These are phyloP conservation scores for Mortierella sp. DNA, from an alignment of 371 early-diverging fungal genomes.

Conservation along the genomic window DNA sequence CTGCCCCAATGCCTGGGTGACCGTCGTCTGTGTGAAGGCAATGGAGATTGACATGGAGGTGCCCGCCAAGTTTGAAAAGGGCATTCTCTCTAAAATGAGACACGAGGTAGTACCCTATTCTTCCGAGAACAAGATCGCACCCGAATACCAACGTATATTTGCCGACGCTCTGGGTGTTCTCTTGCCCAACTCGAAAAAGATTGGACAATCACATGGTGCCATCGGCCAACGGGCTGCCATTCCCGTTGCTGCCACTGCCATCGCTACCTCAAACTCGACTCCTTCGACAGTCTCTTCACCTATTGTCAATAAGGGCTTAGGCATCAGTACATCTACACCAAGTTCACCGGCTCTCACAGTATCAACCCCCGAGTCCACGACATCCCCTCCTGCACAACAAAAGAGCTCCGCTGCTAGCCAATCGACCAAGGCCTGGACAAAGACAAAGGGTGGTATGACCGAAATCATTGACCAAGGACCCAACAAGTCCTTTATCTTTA, in stretches of 20 bases:
- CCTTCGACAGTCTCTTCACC: background rate
- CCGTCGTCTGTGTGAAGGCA: slow-evolving; percentile 38
- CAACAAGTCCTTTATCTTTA: slow-evolving; percentile 27
- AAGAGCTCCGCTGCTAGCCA: no score
- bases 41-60: slow-evolving; percentile 31
- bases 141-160: slow-evolving; percentile 35
- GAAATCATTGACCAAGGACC: slow-evolving; percentile 30
- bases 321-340: slow-evolving; percentile 17
- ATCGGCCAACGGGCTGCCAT: slow-evolving; percentile 29
- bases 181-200: slow-evolving; percentile 18
- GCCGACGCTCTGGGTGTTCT: slow-evolving; percentile 32
- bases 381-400: no score
- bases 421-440: slow-evolving; percentile 5
- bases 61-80: slow-evolving; percentile 41
- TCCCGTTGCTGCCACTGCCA: slow-evolving; percentile 1
- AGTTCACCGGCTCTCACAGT: background rate
- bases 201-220: slow-evolving; percentile 5
- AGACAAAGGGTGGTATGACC: background rate
- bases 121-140: slow-evolving; percentile 23
- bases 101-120: slow-evolving; percentile 44
- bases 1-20: slow-evolving; percentile 48
- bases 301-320: slow-evolving; percentile 13
- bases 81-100: slow-evolving; percentile 39
- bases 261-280: background rate
- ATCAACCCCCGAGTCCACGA: background rate